phyloP scores from a whole-genome alignment of 345 rosid genomes.

The Eutrema japonicum region DNA sequence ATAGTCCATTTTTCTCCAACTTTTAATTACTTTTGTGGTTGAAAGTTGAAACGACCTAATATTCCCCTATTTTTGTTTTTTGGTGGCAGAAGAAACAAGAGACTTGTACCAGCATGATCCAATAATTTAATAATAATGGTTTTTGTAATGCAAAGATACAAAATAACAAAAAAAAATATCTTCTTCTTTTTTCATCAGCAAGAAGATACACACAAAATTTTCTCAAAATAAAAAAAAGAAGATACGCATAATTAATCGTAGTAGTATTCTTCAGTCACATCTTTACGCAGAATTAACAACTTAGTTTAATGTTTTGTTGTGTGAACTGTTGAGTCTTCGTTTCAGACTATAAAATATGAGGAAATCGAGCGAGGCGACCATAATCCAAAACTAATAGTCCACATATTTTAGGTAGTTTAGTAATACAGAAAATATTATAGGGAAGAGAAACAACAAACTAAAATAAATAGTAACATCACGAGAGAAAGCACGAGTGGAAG shows the following conservation, averaged over 20 bases:
- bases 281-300: background rate
- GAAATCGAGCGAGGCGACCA: background rate
- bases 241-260: background rate
- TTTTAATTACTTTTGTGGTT: background rate
- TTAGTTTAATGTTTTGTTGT: background rate
- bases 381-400: slow-evolving; percentile 24
- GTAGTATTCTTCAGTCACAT: background rate
- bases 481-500: slow-evolving; percentile 30
- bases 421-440: background rate
- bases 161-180: background rate
- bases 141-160: background rate
- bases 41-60: background rate
- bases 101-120: slow-evolving; percentile 21
- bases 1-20: background rate
- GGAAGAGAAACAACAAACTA: background rate
- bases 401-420: slow-evolving; percentile 2
- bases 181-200: too few relatives aligned
- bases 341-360: background rate
- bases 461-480: slow-evolving; percentile 15
- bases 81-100: slow-evolving; percentile 8
- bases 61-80: slow-evolving; percentile 23
- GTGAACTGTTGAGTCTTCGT: slow-evolving; percentile 23
- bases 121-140: background rate
- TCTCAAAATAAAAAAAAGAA: too few relatives aligned
- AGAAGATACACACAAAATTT: background rate